A percentile compares a stretch with the other conserved stretches of the same genome.
Conservation (phyloP, 2,329 filamentous ascomycete genomes). For the Zasmidium angulare region DNA sequence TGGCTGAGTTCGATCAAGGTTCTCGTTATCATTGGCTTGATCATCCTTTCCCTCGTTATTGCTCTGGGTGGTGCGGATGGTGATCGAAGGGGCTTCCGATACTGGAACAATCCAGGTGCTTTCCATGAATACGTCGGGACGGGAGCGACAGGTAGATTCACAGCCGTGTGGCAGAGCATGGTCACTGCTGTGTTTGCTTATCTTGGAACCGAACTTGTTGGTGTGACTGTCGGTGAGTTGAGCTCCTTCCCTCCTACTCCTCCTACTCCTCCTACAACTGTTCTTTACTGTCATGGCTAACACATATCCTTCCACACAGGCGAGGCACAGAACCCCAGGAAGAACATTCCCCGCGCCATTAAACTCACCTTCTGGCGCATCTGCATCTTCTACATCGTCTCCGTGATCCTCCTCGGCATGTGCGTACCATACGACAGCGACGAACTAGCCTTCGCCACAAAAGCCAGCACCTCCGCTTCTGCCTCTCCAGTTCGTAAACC, state of each 20-base stretch:
- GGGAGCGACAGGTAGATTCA: conserved; percentile 41
- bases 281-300: background rate
- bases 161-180: conserved; percentile 51
- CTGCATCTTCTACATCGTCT: conserved; percentile 74
- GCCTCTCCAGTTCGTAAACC: conserved; percentile 55
- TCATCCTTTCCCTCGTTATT: conserved; percentile 41
- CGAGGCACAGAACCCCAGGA: conserved; percentile 69
- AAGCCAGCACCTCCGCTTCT: conserved; percentile 43
- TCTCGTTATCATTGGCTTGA: conserved; percentile 46
- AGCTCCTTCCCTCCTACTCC: background rate
- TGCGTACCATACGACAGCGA: conserved; percentile 69
- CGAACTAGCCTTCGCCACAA: conserved; percentile 60
- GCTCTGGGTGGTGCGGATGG: conserved; percentile 30
- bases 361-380: conserved; percentile 81
- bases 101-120: conserved; percentile 46
- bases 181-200: conserved; percentile 78
- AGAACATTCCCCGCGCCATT: conserved; percentile 74
- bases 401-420: conserved; percentile 73
- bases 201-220: conserved; percentile 73
- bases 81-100: conserved; percentile 42
- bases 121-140: conserved; percentile 42
- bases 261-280: too few relatives aligned
- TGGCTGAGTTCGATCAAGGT: conserved; percentile 51
- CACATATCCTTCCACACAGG: background rate
- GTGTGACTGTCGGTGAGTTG: conserved; percentile 71